Percentiles rank a stretch among this genome's conserved stretches.
Evolutionary conservation across 148 eudicot genomes (phyloP).

Genomic region (Rhododendron molle): DNA sequence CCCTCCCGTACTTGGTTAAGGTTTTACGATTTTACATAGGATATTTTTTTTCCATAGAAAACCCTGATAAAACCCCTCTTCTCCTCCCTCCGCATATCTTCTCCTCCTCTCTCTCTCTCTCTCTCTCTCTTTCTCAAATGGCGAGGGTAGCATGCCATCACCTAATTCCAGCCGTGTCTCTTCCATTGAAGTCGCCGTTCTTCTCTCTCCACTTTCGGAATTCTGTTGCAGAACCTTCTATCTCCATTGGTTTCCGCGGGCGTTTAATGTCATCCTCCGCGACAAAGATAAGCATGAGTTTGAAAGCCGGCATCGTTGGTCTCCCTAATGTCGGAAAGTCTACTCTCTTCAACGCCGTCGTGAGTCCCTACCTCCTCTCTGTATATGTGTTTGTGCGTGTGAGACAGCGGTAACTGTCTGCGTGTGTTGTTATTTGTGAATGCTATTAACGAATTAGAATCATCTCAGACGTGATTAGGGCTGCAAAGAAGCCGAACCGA

Average conservation of each 20-base stretch:
- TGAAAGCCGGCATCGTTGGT: slow-evolving; percentile 96
- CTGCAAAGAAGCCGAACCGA: background rate
- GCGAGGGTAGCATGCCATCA: slow-evolving; percentile 65
- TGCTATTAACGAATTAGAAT: background rate
- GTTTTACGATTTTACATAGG: background rate
- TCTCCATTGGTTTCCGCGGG: slow-evolving; percentile 21
- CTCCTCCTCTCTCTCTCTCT: background rate
- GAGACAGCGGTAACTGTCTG: background rate
- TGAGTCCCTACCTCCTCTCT: slow-evolving; percentile 27
- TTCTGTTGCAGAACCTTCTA: slow-evolving; percentile 11
- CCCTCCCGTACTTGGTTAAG: background rate
- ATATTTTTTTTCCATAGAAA: background rate
- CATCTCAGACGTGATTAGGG: background rate
- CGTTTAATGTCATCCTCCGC: slow-evolving; percentile 34
- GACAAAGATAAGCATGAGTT: slow-evolving; percentile 71
- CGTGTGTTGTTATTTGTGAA: background rate
- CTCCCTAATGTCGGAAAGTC: slow-evolving; percentile 98
- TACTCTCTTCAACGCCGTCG: slow-evolving; percentile 98
- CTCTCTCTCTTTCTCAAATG: slow-evolving; percentile 30
- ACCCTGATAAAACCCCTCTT: background rate
- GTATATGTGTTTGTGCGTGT: background rate
- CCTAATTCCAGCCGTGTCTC: slow-evolving; percentile 41
- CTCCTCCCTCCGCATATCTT: background rate
- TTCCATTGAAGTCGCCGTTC: slow-evolving; percentile 48
- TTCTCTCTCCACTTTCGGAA: slow-evolving; percentile 20